Base-by-base conservation (phyloP, 2,329 filamentous ascomycete species). In the Tricladium varicosporioides region DNA sequence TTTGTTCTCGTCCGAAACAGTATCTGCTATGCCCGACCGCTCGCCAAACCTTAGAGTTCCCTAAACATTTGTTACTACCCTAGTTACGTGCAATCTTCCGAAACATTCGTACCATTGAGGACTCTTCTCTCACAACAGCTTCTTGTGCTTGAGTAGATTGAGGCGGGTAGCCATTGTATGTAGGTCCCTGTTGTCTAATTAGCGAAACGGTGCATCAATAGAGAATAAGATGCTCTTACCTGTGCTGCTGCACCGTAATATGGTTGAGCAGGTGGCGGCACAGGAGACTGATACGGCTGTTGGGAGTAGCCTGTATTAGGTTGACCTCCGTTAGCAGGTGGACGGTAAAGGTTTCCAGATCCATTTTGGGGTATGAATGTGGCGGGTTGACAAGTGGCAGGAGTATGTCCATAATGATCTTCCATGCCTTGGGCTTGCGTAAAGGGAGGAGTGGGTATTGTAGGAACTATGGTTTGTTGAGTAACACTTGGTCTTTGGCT, bases 301-400 rank as follows among this genome's bases (percentile, higher is more conserved):
- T 9, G 14, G 13, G 5, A 32, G 15, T 27, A 27, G 18, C 46
- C 46, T 27, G 46, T 2, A 48, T 22, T 27, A 2, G 16, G 32
- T 48, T 48, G 46, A 22, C 46, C 46, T 48, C 46, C 46, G 22
- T 48, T 32, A 48, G 46, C 46, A 48, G 22, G 7, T 48, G 46
- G 46, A 5, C 16, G 16, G 15, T 27, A 48, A 48, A 9, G 19
- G 18, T 27, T 5, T 27, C 46, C 11, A 13, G 16, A 19, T 14
- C 16, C 18, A 27, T 15, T 15, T 48, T 22, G 9, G 46, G 14
- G 36, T 11, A 13, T 10, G 9, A 2, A 40, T 40, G 36, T 13
- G 36, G 11, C 36, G 2, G 11, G 11, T 13, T 40, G 36, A n/a
- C 4, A 40, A 13, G 10, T 40, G 10, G 36, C 36, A 13, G 36